These are phyloP conservation scores for Endocalyx cinctus DNA, from an alignment of 2,329 filamentous ascomycete species.

Conservation along the genomic window DNA sequence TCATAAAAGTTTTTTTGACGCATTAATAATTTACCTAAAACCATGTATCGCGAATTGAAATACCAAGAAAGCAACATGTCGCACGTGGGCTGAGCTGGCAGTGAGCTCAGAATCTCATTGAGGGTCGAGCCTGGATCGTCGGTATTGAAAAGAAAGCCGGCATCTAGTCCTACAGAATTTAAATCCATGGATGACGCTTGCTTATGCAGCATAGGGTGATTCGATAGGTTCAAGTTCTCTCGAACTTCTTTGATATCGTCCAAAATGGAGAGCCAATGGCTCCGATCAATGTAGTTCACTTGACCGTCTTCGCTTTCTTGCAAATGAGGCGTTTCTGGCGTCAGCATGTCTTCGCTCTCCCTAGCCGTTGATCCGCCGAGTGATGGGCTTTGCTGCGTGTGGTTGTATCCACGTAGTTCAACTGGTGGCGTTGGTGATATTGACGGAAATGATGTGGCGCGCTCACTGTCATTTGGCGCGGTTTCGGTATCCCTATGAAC, in stretches of 20 bases:
- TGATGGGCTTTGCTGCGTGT: too few relatives aligned
- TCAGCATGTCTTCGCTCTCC: slow-evolving; percentile 8
- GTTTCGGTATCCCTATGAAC: too few relatives aligned
- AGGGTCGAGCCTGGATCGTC: slow-evolving; percentile 3
- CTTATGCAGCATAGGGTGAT: too few relatives aligned
- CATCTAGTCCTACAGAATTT: slow-evolving; percentile 5
- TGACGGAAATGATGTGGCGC: too few relatives aligned
- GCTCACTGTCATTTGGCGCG: too few relatives aligned
- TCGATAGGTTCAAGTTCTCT: slow-evolving; percentile 20
- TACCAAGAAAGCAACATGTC: slow-evolving; percentile 28
- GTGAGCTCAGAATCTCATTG: slow-evolving; percentile 10
- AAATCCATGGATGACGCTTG: not conserved
- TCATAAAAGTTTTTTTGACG: too few relatives aligned
- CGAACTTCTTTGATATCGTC: slow-evolving; percentile 30
- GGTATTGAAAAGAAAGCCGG: slow-evolving; percentile 5
- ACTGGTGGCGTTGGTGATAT: too few relatives aligned
- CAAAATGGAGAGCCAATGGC: slow-evolving; percentile 31
- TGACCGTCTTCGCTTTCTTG: slow-evolving; percentile 10
- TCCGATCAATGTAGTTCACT: slow-evolving; percentile 26
- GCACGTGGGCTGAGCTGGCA: slow-evolving; percentile 22
- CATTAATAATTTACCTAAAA: slow-evolving; percentile 24
- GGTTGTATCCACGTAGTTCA: too few relatives aligned
- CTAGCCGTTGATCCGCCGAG: too few relatives aligned
- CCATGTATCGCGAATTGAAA: slow-evolving; percentile 20
- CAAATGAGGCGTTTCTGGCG: slow-evolving; percentile 9